Base-by-base conservation (phyloP, 805 yeast species). In the Nakazawaea wyomingensis region DNA sequence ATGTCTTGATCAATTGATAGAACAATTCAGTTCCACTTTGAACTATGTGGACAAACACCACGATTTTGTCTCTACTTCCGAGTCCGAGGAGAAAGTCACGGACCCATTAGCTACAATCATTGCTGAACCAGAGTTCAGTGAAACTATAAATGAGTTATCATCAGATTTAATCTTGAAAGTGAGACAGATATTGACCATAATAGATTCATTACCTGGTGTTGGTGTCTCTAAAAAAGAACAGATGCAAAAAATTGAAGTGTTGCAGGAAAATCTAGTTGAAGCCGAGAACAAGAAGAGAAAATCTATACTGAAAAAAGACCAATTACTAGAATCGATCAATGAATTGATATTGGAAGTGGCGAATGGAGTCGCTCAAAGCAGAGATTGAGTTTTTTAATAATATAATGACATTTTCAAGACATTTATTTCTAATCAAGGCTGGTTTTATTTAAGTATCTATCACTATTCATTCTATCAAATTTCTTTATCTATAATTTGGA, bases 161-260 rank as follows among this genome's bases (percentile, higher is more conserved):
- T 78, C 85, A 0, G 99, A 91, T 57, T 74, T 91, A 7, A 85
- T 90, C 20, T 63, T 88, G 45, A 90, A 90, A 56, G 78, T 95
- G 4, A 75, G 95, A 53, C 98, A 93, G 59, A 85, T 91, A 13
- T 75, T 86, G 31, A 80, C 85, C 54, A 74, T 91, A 21, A 89
- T 91, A 31, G 95, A 86, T 56, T 79, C 95, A 2, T 66, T 91
- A 34, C 99, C 99, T 0, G 98, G 97, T 10, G 86, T 88, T 2
- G 96, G 95, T 7, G 90, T 84, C 1, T 78, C 90, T 1, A 84
- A 85, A 19, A 76, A 72, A 35, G 82, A 78, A 43, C 98, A 90
- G 61, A 59, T 89, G 57, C 62, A 65, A 21, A 72, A 73, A 46
- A 85, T 91, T 14, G 74, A 72, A 39, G 68, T 66, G 11, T 65